Evolutionary conservation across 1,284 basidiomycete genomes (phyloP).

Genomic region (Sporisorium iseilematis-ciliati): DNA sequence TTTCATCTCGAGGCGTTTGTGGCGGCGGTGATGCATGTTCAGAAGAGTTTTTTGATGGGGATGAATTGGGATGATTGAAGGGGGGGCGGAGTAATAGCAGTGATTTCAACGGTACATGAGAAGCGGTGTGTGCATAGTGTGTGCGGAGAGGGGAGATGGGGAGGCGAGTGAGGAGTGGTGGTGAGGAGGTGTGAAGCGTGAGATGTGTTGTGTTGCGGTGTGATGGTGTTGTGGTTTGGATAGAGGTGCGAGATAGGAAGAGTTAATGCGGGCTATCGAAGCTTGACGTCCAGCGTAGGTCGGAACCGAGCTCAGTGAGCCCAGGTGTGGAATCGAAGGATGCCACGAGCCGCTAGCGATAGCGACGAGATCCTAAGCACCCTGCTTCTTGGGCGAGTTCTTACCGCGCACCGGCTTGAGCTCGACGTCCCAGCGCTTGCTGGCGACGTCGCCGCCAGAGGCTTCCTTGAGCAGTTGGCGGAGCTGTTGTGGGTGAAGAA

Average conservation of each 20-base stretch:
- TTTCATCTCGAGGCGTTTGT: constrained; percentile 69
- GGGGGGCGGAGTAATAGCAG: not conserved
- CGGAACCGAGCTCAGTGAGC: no score
- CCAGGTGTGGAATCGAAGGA: no score
- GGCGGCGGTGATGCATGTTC: constrained; percentile 67
- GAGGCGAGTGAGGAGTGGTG: no score
- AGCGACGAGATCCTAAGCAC: not conserved
- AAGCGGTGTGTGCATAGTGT: no score
- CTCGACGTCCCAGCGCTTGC: constrained; percentile 44
- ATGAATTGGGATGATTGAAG: constrained; percentile 54
- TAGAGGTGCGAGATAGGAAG: no score
- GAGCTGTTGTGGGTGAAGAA: constrained; percentile 12
- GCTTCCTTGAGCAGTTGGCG: constrained; percentile 32
- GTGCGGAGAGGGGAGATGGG: not conserved
- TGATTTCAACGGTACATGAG: not conserved
- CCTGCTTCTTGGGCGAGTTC: constrained; percentile 28
- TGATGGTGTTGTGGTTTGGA: no score
- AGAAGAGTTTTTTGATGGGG: constrained; percentile 61
- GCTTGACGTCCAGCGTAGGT: no score
- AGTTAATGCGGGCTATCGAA: no score
- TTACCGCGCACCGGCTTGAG: constrained; percentile 26
- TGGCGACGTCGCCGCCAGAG: constrained; percentile 26
- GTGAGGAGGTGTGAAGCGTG: no score
- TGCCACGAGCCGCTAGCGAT: no score
- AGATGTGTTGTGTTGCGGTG: no score